Conservation (phyloP, 441 rosid genomes). For the Eruca vesicaria region DNA sequence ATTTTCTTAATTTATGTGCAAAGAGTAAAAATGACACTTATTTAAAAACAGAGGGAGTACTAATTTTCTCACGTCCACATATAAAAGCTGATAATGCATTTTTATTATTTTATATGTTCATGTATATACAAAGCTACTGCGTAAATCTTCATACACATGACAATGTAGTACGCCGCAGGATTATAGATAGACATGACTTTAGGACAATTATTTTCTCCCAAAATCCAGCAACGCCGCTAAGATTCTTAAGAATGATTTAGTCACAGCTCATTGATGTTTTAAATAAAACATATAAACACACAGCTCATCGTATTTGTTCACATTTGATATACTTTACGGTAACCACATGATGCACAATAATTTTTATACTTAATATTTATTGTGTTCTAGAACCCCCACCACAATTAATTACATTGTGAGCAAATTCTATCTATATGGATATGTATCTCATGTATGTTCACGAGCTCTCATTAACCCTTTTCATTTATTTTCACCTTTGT, state of each 20-base stretch:
- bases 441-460: background rate
- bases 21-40: too few species aligned
- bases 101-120: constrained; percentile 1
- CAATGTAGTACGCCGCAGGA: background rate
- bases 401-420: background rate
- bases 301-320: constrained; percentile 18
- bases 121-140: background rate
- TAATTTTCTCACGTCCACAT: constrained; percentile 13
- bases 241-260: constrained; percentile 19
- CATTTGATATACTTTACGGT: background rate
- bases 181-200: constrained; percentile 10
- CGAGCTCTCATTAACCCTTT: background rate
- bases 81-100: constrained; percentile 11
- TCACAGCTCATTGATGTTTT: constrained; percentile 18
- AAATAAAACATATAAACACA: background rate
- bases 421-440: background rate
- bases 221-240: constrained; percentile 28
- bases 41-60: too few species aligned
- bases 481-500: background rate
- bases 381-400: background rate
- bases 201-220: background rate
- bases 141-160: background rate
- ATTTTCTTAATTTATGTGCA: too few species aligned
- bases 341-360: background rate
- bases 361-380: background rate